A percentile compares a stretch with the other conserved stretches of the same genome.
phyloP scores from a whole-genome alignment of 805 yeast genomes.

The Zygosaccharomyces gambellarensis region DNA sequence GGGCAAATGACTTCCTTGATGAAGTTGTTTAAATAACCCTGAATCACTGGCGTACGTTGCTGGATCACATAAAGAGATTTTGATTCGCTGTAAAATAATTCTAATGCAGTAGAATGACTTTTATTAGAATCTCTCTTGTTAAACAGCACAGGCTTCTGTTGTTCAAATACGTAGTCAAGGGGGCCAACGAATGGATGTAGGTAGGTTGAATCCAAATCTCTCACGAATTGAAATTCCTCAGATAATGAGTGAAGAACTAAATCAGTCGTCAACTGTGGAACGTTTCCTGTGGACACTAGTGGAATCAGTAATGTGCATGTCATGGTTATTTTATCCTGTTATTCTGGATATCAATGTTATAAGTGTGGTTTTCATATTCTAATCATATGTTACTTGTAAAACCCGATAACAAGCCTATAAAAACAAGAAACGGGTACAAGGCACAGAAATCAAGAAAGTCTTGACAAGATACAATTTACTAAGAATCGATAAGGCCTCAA shows the following conservation, averaged over 20 bases:
- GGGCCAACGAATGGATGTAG: conserved; percentile 86
- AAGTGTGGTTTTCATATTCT: background rate
- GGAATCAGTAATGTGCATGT: conserved; percentile 60
- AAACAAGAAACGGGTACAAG: no score
- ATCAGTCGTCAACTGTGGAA: conserved; percentile 79
- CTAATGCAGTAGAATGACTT: conserved; percentile 56
- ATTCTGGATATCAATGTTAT: background rate
- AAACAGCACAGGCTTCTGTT: conserved; percentile 15
- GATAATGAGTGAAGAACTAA: conserved; percentile 55
- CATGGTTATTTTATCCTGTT: conserved; percentile 13
- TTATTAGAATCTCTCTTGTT: conserved; percentile 11
- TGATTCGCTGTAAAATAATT: conserved; percentile 48
- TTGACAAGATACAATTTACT: no score
- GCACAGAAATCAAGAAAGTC: no score
- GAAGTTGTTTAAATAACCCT: conserved; percentile 51
- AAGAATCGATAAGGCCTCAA: no score
- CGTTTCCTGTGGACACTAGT: conserved; percentile 79
- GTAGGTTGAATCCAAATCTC: conserved; percentile 52
- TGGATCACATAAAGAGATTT: conserved; percentile 57
- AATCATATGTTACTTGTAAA: background rate
- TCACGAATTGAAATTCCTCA: conserved; percentile 47
- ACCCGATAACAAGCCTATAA: no score
- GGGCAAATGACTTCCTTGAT: conserved; percentile 48
- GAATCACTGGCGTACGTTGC: conserved; percentile 79
- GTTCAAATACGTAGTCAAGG: conserved; percentile 43